phyloP scores from a whole-genome alignment of 805 yeast genomes.

The Myxozyma vanderwaltii region DNA sequence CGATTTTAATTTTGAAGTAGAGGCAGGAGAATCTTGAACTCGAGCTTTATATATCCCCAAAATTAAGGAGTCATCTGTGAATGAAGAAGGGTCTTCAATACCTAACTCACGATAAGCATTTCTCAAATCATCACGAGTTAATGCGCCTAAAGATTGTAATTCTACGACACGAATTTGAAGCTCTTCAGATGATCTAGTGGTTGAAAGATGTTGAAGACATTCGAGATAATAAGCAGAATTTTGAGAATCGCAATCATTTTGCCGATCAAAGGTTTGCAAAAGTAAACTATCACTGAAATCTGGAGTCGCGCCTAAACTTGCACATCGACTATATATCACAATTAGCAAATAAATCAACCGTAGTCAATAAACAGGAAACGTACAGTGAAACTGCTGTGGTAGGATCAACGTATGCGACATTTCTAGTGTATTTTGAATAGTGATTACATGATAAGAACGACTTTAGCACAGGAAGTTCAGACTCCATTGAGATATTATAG shows the following conservation, averaged over 20 bases:
- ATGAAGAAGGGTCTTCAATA: conserved; percentile 10
- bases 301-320: conserved; percentile 52
- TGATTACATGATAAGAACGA: not conserved
- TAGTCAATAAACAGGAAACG: not conserved
- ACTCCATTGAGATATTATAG: conserved; percentile 17
- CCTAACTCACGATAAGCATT: conserved; percentile 47
- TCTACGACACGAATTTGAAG: conserved; percentile 51
- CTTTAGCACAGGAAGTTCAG: conserved; percentile 12
- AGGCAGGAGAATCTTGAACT: conserved; percentile 18
- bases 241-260: conserved; percentile 48
- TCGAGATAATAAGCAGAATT: conserved; percentile 59
- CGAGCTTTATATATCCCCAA: conserved; percentile 25
- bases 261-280: conserved; percentile 50
- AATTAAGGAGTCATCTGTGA: conserved; percentile 21
- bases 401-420: conserved; percentile 17
- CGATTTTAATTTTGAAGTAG: conserved; percentile 47
- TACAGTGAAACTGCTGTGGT: conserved; percentile 18
- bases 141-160: conserved; percentile 53
- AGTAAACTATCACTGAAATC: conserved; percentile 55
- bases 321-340: conserved; percentile 41
- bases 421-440: conserved; percentile 10
- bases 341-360: not conserved
- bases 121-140: conserved; percentile 54
- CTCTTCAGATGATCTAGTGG: conserved; percentile 51
- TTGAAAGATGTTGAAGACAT: conserved; percentile 55